Evolutionary conservation across 140 eudicot species (phyloP).

Genomic region (Artemisia princeps): DNA sequence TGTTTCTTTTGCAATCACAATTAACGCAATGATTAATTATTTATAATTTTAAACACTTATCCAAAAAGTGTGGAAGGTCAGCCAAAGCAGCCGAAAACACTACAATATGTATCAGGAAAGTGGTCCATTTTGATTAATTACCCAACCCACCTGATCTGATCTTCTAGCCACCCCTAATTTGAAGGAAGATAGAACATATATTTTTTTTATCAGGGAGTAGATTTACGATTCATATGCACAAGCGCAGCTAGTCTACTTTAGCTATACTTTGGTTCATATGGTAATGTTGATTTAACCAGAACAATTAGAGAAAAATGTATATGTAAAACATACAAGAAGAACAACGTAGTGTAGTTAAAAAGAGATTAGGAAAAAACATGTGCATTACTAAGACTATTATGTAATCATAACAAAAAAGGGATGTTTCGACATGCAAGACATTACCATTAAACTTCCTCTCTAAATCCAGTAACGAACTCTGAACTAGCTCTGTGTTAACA

Average conservation of each 20-base stretch:
- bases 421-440: conserved; percentile 7
- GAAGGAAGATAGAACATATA: not conserved
- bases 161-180: not conserved
- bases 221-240: conserved; percentile 4
- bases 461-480: conserved; percentile 42
- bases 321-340: not conserved
- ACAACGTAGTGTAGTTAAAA: not conserved
- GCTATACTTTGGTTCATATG: not conserved
- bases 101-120: too few species aligned
- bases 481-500: conserved; percentile 52
- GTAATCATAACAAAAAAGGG: not conserved
- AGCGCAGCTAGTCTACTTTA: conserved; percentile 1
- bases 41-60: not conserved
- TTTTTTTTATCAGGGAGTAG: not conserved
- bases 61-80: too few species aligned
- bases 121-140: too few species aligned
- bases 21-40: not conserved
- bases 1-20: not conserved
- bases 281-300: not conserved
- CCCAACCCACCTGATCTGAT: too few species aligned
- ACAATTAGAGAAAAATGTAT: not conserved
- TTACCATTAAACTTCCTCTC: conserved; percentile 70
- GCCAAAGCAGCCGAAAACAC: too few species aligned
- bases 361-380: too few species aligned
- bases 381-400: not conserved